Evolutionary conservation across 1,139 yeast genomes (phyloP).

Genomic region (Sugiyamaella sp.): DNA sequence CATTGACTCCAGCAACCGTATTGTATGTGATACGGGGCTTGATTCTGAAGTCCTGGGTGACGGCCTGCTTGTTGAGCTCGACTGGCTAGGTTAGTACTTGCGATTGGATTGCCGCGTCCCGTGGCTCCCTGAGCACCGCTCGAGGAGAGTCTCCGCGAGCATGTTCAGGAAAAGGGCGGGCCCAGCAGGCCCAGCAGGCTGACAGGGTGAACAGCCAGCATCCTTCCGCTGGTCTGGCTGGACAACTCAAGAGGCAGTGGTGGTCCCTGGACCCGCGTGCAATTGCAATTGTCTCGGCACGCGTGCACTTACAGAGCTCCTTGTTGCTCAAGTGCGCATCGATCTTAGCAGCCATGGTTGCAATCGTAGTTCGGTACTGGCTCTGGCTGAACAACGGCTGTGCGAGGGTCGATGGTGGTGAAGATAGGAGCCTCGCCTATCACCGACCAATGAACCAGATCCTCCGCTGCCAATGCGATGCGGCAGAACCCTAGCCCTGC

Average conservation of each 20-base stretch:
- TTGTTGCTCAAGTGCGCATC: conserved; percentile 31
- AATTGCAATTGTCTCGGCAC: background rate
- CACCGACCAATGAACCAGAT: conserved; percentile 11
- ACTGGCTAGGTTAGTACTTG: conserved; percentile 36
- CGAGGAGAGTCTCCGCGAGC: background rate
- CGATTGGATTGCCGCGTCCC: background rate
- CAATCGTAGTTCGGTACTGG: background rate
- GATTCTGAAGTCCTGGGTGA: conserved; percentile 84
- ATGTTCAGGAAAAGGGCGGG: too few species aligned
- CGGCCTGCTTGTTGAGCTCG: conserved; percentile 90
- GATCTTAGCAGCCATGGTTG: conserved; percentile 28
- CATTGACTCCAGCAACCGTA: conserved; percentile 97
- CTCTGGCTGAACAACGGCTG: conserved; percentile 9
- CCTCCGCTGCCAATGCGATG: background rate
- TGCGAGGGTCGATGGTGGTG: background rate
- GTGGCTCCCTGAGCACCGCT: too few species aligned
- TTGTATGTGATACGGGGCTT: conserved; percentile 90
- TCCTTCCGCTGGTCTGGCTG: background rate
- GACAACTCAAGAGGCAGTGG: background rate
- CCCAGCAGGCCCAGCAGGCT: too few species aligned
- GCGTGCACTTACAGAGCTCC: conserved; percentile 27
- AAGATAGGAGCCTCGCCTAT: conserved; percentile 14
- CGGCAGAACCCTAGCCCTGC: conserved; percentile 9
- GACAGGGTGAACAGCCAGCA: background rate
- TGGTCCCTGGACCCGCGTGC: background rate